Evolutionary conservation across 2,329 filamentous ascomycete genomes (phyloP), one percentile per base, ranked within the genome.

Genomic region (Daldinia eschscholtzii): DNA sequence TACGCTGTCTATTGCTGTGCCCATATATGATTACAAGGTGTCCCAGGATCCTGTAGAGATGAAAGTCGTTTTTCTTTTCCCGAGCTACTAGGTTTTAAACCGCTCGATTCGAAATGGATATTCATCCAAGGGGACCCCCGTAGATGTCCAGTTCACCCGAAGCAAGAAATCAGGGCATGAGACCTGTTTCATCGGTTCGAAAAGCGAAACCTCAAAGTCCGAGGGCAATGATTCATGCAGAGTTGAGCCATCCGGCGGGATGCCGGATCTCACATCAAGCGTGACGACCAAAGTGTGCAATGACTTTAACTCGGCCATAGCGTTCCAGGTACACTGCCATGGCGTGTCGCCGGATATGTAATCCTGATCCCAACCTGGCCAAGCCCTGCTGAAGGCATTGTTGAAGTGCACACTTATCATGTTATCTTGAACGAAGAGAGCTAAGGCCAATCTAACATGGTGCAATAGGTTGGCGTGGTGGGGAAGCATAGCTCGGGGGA

Each of bases 141-240:
- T 52, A 52, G 26, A n/a, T 33, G 46, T 13, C 46, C 46, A 52
- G 4, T 52, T 52, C 4, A 52, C 26, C 46, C 46, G 18, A 28
- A 52, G 46, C 7, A 52, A 52, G 7, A 52, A 52, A 12, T 52
- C 28, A n/a, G 12, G 12, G 7, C 46, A 52, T 10, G 1, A 4
- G 3, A 52, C 46, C 28, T 52, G 46, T 9, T 52, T 52, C 46
- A 52, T 52, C 13, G 46, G 46, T 3, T 52, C 6, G 26, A 52
- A 33, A 52, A 52, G 46, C 2, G 46, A n/a, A 52, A 5, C 18
- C 26, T 52, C 46, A 18, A 52, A 52, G 4, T 52, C 46, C 3
- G 26, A 33, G 26, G 46, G 28, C 26, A 52, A n/a, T 2, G 46
- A 9, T 4, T 15, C 12, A 52, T 52, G 26, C 26, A 13, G 33